Percentiles rank a stretch among this genome's conserved stretches.
phyloP scores from a whole-genome alignment of 495 filamentous ascomycete genomes.

The Friedmanniomyces simplex region DNA sequence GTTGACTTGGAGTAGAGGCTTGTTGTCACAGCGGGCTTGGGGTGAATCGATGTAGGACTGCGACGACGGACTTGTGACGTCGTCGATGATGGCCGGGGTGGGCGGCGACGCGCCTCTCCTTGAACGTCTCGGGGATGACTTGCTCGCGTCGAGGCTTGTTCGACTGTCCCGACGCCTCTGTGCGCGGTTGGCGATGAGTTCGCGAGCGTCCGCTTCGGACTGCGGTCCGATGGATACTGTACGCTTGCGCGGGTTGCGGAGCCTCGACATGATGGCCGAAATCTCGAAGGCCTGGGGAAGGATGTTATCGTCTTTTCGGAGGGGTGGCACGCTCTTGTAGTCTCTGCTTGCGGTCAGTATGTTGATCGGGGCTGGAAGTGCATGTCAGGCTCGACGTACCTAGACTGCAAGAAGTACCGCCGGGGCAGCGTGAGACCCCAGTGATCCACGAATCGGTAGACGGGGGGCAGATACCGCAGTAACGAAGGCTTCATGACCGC shows the following conservation, averaged over 20 bases:
- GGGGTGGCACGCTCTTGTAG: conserved; percentile 72
- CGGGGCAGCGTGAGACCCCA: conserved; percentile 68
- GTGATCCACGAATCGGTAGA: conserved; percentile 78
- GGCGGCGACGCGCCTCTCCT: neutral
- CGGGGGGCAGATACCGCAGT: conserved; percentile 63
- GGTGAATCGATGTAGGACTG: neutral
- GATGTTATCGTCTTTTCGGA: conserved; percentile 72
- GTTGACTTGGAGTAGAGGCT: neutral
- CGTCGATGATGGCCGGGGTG: neutral
- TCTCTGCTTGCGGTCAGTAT: conserved; percentile 38
- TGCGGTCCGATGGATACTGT: conserved; percentile 87
- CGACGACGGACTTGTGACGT: neutral
- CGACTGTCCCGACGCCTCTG: conserved; percentile 68
- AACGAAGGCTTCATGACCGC: conserved; percentile 76
- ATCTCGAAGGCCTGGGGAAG: conserved; percentile 77
- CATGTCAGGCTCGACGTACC: conserved; percentile 39
- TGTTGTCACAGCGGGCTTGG: neutral
- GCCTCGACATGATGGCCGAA: conserved; percentile 62
- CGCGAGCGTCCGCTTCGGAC: conserved; percentile 90
- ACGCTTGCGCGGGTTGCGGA: conserved; percentile 70
- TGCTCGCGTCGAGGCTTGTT: conserved; percentile 10
- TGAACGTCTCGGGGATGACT: neutral
- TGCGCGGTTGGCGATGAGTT: conserved; percentile 87
- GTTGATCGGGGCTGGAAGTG: neutral
- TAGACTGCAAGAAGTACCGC: conserved; percentile 80